Percentiles rank a stretch among this genome's conserved stretches.
These are phyloP conservation scores for Fusarium tuaranense DNA, from an alignment of 2,329 filamentous ascomycete genomes.

Conservation along the genomic window DNA sequence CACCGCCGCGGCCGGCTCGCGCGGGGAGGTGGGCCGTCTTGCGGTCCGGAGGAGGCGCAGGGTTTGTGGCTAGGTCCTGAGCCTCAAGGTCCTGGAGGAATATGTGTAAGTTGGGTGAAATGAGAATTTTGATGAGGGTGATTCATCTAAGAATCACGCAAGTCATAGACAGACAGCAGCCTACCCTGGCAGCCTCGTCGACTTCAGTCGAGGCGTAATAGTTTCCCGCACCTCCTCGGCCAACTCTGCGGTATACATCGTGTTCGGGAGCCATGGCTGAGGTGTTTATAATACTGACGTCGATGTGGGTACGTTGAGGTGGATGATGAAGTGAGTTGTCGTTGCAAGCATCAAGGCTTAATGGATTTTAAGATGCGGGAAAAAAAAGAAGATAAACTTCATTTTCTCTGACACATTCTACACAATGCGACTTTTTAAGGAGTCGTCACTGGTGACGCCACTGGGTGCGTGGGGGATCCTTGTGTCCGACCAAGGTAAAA, in stretches of 20 bases:
- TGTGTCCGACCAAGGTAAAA: slow-evolving; percentile 1
- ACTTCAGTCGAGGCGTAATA: slow-evolving; percentile 66
- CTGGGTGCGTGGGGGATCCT: slow-evolving; percentile 27
- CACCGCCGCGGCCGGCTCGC: slow-evolving; percentile 68
- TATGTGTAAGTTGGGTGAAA: slow-evolving; percentile 10
- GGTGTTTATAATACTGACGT: slow-evolving; percentile 1
- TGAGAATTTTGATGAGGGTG: not conserved
- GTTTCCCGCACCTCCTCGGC: slow-evolving; percentile 75
- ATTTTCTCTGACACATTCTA: slow-evolving; percentile 1
- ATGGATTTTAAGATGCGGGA: not conserved
- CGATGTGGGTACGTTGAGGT: slow-evolving; percentile 1
- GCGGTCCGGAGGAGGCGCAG: slow-evolving; percentile 41
- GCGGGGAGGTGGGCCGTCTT: slow-evolving; percentile 49
- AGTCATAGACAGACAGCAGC: not conserved
- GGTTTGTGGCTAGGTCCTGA: slow-evolving; percentile 45
- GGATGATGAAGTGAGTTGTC: not conserved
- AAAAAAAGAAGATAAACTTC: not conserved
- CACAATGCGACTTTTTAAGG: slow-evolving; percentile 13
- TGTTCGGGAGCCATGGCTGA: slow-evolving; percentile 41
- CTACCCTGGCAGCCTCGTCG: slow-evolving; percentile 56
- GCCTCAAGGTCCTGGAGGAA: slow-evolving; percentile 55
- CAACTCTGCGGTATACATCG: slow-evolving; percentile 64
- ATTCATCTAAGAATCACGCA: not conserved
- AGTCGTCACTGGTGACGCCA: slow-evolving; percentile 22
- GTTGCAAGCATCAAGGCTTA: not conserved